These are phyloP conservation scores for Botrytis elliptica DNA, from an alignment of 2,329 filamentous ascomycete species.

Conservation along the genomic window DNA sequence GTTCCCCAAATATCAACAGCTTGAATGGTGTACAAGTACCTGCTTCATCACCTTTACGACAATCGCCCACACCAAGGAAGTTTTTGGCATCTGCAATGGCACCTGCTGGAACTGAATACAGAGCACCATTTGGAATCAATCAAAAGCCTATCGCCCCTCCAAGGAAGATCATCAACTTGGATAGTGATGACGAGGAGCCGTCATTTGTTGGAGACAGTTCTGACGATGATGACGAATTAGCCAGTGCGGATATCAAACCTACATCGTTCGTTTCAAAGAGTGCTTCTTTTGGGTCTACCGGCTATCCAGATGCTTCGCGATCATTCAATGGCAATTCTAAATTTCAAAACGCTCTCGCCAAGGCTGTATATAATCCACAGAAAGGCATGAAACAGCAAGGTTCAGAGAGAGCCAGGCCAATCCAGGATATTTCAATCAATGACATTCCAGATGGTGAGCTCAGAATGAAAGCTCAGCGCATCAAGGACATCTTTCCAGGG, in stretches of 20 bases:
- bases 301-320: slow-evolving; percentile 28
- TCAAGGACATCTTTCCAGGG: slow-evolving; percentile 50
- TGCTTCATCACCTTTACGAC: slow-evolving; percentile 71
- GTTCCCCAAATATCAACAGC: slow-evolving; percentile 30
- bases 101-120: slow-evolving; percentile 71
- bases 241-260: slow-evolving; percentile 58
- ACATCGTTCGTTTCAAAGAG: slow-evolving; percentile 51
- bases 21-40: slow-evolving; percentile 68
- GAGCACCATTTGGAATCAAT: slow-evolving; percentile 47
- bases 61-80: slow-evolving; percentile 26
- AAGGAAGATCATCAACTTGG: slow-evolving; percentile 45
- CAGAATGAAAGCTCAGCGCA: slow-evolving; percentile 51
- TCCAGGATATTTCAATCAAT: slow-evolving; percentile 46
- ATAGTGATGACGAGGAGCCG: slow-evolving; percentile 56
- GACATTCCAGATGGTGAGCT: slow-evolving; percentile 52
- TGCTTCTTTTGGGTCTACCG: slow-evolving; percentile 41
- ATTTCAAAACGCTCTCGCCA: slow-evolving; percentile 34
- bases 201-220: slow-evolving; percentile 62
- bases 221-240: slow-evolving; percentile 57
- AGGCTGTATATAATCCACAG: slow-evolving; percentile 29
- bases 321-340: slow-evolving; percentile 46
- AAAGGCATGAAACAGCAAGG: slow-evolving; percentile 38
- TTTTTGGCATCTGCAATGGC: slow-evolving; percentile 64
- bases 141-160: slow-evolving; percentile 44
- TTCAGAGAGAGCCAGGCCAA: slow-evolving; percentile 47